These are phyloP conservation scores for Sugiyamaella japonica DNA, from an alignment of 1,139 yeast genomes.

Conservation along the genomic window DNA sequence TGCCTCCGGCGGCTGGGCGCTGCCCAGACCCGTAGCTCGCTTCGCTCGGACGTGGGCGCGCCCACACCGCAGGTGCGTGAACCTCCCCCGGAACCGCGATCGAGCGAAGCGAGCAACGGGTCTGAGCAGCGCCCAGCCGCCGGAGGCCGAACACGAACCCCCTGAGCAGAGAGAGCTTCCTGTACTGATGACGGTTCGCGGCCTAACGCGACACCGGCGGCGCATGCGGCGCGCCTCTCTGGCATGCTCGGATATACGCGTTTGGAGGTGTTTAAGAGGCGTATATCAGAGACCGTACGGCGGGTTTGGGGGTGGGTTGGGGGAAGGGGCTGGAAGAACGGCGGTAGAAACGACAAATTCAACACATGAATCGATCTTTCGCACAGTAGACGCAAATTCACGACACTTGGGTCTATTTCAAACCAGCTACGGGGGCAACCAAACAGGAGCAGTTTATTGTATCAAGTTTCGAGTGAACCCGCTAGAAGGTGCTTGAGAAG, in stretches of 20 bases:
- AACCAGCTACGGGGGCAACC: slow-evolving; percentile 11
- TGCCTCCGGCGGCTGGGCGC: too few relatives aligned
- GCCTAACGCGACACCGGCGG: not conserved
- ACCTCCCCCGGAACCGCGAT: too few relatives aligned
- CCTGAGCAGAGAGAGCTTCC: too few relatives aligned
- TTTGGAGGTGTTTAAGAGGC: not conserved
- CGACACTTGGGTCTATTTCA: slow-evolving; percentile 3
- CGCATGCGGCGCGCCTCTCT: slow-evolving; percentile 1
- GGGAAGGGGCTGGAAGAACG: slow-evolving; percentile 6
- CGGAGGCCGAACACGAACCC: too few relatives aligned
- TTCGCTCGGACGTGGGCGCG: too few relatives aligned
- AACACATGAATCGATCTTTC: slow-evolving; percentile 5
- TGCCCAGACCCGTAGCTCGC: too few relatives aligned
- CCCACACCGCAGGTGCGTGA: too few relatives aligned
- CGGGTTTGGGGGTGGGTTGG: slow-evolving; percentile 3
- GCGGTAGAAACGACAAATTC: slow-evolving; percentile 9
- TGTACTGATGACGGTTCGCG: not conserved
- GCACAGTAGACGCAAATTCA: slow-evolving; percentile 11
- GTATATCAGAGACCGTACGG: slow-evolving; percentile 10
- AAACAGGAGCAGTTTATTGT: not conserved
- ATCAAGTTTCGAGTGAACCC: slow-evolving; percentile 9
- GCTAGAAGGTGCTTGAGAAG: not conserved
- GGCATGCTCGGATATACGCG: slow-evolving; percentile 1
- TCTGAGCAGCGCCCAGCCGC: too few relatives aligned
- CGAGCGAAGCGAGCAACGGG: too few relatives aligned